Conservation (phyloP, 106 monocot genomes). For the Platanthera guangdongensis region DNA sequence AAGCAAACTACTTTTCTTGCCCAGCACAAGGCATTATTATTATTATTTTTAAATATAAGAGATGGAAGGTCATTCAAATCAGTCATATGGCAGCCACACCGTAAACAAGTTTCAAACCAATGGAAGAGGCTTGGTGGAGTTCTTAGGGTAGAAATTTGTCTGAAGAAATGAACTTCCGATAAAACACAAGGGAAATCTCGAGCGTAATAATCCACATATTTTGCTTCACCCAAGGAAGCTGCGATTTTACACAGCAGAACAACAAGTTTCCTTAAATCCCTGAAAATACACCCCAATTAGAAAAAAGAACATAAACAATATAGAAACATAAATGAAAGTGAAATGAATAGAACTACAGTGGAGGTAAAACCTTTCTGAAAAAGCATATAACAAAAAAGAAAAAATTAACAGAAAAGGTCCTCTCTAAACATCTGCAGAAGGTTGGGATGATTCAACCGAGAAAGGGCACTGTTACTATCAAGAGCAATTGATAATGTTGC, state of each 20-base stretch:
- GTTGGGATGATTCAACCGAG: no score
- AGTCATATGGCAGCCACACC: slow-evolving; percentile 29
- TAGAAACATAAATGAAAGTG: no score
- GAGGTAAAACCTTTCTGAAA: no score
- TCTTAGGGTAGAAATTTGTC: slow-evolving; percentile 23
- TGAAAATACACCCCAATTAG: slow-evolving; percentile 12
- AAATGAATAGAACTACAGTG: no score
- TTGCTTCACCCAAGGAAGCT: slow-evolving; percentile 52
- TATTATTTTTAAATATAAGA: slow-evolving; percentile 51
- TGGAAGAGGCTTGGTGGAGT: slow-evolving; percentile 59
- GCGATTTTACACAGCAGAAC: slow-evolving; percentile 54
- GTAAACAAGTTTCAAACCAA: slow-evolving; percentile 76
- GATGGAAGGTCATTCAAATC: slow-evolving; percentile 45
- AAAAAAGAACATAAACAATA: no score
- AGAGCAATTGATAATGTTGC: no score
- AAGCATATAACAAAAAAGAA: no score
- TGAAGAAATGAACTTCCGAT: slow-evolving; percentile 25
- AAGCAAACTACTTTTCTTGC: slow-evolving; percentile 75
- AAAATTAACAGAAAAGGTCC: no score
- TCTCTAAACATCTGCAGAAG: no score
- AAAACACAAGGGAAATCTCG: slow-evolving; percentile 74
- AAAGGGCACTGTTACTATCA: no score
- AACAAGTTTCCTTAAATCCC: slow-evolving; percentile 58
- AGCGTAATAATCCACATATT: slow-evolving; percentile 68
- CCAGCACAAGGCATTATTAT: slow-evolving; percentile 44